Conservation (phyloP, 257 asterid species). For the Verbena officinalis region DNA sequence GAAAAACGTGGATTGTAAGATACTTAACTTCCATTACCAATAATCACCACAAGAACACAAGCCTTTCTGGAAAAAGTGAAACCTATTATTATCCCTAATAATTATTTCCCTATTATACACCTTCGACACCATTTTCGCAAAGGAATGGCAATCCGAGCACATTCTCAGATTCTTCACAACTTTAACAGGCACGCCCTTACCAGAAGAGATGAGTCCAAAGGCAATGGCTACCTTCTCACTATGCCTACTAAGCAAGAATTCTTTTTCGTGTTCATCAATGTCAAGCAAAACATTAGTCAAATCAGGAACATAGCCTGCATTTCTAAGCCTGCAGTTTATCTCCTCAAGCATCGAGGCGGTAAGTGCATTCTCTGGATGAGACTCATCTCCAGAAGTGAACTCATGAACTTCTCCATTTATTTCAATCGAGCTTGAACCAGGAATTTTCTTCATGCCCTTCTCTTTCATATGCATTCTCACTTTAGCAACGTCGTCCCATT, state of each 20-base stretch:
- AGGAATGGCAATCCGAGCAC: constrained; percentile 64
- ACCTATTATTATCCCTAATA: constrained; percentile 53
- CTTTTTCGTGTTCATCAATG: constrained; percentile 51
- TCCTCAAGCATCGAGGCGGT: constrained; percentile 50
- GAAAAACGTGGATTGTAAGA: too few relatives aligned
- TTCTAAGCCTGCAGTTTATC: constrained; percentile 42
- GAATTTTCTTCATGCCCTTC: constrained; percentile 47
- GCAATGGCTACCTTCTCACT: constrained; percentile 63
- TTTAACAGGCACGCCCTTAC: constrained; percentile 38
- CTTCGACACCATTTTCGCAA: constrained; percentile 48
- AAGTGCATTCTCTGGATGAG: constrained; percentile 31
- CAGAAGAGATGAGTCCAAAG: constrained; percentile 48
- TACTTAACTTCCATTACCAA: too few relatives aligned
- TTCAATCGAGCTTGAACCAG: constrained; percentile 61
- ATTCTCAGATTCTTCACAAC: constrained; percentile 58
- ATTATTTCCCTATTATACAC: constrained; percentile 45
- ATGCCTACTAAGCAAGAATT: constrained; percentile 49
- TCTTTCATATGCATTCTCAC: constrained; percentile 56
- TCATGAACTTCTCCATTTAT: constrained; percentile 50
- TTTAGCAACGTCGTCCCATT: constrained; percentile 55
- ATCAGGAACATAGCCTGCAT: constrained; percentile 51
- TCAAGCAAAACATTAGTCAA: constrained; percentile 49
- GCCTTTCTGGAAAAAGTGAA: constrained; percentile 55
- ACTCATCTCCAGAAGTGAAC: constrained; percentile 52
- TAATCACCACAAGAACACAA: constrained; percentile 60